Percentiles rank a stretch among this genome's conserved stretches.
These are phyloP conservation scores for Phyllosticta citribraziliensis DNA, from an alignment of 2,329 filamentous ascomycete species.

Conservation along the genomic window DNA sequence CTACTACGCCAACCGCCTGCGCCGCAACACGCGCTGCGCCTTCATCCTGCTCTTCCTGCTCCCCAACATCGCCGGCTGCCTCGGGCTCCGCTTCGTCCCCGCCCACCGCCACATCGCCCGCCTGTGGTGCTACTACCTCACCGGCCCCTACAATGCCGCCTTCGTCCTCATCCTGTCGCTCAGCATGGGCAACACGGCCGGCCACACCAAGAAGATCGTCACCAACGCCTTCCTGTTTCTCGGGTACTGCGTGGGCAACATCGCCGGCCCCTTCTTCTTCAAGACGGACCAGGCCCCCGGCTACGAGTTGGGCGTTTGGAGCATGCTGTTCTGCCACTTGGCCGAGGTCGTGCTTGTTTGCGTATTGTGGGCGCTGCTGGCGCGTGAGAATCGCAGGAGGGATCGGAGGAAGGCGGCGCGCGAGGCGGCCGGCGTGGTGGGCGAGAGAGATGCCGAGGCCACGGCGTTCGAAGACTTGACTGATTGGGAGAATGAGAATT, in stretches of 20 bases:
- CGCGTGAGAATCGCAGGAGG: slow-evolving; percentile 40
- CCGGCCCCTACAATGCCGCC: slow-evolving; percentile 45
- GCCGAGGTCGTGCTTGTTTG: slow-evolving; percentile 41
- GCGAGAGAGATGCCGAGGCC: slow-evolving; percentile 29
- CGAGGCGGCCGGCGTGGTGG: slow-evolving; percentile 33
- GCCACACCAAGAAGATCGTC: slow-evolving; percentile 42
- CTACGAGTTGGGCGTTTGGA: slow-evolving; percentile 46
- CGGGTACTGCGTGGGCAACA: slow-evolving; percentile 51
- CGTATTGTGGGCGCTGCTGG: slow-evolving; percentile 37
- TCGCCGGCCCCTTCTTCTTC: slow-evolving; percentile 55
- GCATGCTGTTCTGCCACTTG: slow-evolving; percentile 46
- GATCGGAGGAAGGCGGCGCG: slow-evolving; percentile 39
- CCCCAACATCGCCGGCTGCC: slow-evolving; percentile 47
- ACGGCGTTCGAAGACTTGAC: slow-evolving; percentile 11
- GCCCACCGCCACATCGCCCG: slow-evolving; percentile 41
- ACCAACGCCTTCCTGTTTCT: slow-evolving; percentile 53
- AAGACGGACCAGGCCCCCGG: slow-evolving; percentile 42
- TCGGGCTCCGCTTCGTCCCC: slow-evolving; percentile 48
- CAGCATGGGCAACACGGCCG: slow-evolving; percentile 37
- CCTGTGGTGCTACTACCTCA: slow-evolving; percentile 49
- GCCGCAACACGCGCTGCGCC: slow-evolving; percentile 8
- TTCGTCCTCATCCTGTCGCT: slow-evolving; percentile 43
- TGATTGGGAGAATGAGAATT: slow-evolving; percentile 13
- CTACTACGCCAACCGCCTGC: slow-evolving; percentile 5
- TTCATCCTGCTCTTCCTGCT: slow-evolving; percentile 10